A percentile compares a stretch with the other conserved stretches of the same genome.
These are phyloP conservation scores for Mycena chlorophos DNA, from an alignment of 768 basidiomycete genomes.

Conservation along the genomic window DNA sequence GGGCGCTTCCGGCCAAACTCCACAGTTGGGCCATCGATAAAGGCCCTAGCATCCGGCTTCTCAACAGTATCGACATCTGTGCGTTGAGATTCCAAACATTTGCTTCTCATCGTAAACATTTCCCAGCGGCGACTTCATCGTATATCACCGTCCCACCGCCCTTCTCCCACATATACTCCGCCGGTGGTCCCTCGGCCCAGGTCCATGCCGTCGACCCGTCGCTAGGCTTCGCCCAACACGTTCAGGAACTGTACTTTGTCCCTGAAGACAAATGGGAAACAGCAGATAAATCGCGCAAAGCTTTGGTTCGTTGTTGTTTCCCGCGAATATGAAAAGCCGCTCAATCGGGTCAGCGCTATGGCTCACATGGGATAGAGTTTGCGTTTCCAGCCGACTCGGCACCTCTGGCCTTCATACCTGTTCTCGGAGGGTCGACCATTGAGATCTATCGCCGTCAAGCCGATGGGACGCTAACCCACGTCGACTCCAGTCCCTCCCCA, in stretches of 20 bases:
- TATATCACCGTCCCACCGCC: constrained; percentile 52
- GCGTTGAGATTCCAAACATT: constrained; percentile 15
- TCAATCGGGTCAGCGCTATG: constrained; percentile 40
- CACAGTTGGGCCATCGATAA: constrained; percentile 46
- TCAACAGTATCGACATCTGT: constrained; percentile 52
- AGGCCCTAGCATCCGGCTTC: constrained; percentile 36
- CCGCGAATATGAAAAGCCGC: neutral
- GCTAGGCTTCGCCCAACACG: constrained; percentile 43
- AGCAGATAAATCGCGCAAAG: constrained; percentile 52
- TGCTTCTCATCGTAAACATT: neutral
- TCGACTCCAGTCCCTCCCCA: constrained; percentile 41
- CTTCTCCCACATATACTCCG: constrained; percentile 48
- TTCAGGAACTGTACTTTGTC: constrained; percentile 50
- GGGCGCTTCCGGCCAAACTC: constrained; percentile 48
- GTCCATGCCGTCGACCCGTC: constrained; percentile 35
- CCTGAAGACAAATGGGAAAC: constrained; percentile 39
- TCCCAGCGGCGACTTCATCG: constrained; percentile 52
- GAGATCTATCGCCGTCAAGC: constrained; percentile 42
- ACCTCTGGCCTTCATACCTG: constrained; percentile 47
- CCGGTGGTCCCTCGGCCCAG: constrained; percentile 54
- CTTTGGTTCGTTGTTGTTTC: constrained; percentile 37
- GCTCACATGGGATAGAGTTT: constrained; percentile 54
- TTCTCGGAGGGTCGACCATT: constrained; percentile 49
- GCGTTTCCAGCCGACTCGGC: constrained; percentile 26
- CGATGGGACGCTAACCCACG: constrained; percentile 37